Evolutionary conservation across 257 asterid genomes (phyloP).

Genomic region (Catharanthus roseus): DNA sequence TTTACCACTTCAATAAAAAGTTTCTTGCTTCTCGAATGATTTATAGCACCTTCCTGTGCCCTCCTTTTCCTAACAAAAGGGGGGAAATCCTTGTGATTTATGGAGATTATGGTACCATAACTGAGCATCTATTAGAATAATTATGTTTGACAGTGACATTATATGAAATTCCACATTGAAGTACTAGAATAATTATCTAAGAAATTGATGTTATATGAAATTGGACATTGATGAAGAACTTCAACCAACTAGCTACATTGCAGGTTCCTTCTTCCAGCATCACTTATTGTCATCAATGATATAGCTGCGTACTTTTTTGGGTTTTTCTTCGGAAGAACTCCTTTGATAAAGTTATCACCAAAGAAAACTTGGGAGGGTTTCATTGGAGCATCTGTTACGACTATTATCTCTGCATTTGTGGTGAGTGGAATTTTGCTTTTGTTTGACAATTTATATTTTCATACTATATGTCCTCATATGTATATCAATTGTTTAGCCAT

Average conservation of each 20-base stretch:
- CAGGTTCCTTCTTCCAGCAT: slow-evolving; percentile 99
- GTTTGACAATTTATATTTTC: not conserved
- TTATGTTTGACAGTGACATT: too few species aligned
- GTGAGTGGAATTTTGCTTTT: slow-evolving; percentile 31
- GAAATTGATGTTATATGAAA: not conserved
- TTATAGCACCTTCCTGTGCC: not conserved
- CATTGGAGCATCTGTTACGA: slow-evolving; percentile 83
- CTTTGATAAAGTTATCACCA: slow-evolving; percentile 77
- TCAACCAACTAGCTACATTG: slow-evolving; percentile 28
- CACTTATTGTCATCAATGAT: slow-evolving; percentile 76
- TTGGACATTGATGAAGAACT: slow-evolving; percentile 23
- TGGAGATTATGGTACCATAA: not conserved
- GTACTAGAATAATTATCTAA: not conserved
- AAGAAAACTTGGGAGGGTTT: slow-evolving; percentile 97
- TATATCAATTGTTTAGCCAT: not conserved
- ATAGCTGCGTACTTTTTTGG: slow-evolving; percentile 85
- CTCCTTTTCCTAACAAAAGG: not conserved
- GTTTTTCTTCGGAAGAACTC: slow-evolving; percentile 86
- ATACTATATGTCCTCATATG: not conserved
- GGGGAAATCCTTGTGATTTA: not conserved
- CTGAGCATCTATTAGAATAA: too few species aligned
- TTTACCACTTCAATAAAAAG: not conserved
- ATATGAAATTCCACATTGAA: not conserved
- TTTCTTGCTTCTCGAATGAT: not conserved
- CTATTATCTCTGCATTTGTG: slow-evolving; percentile 72